phyloP scores from a whole-genome alignment of 2,329 filamentous ascomycete species.

The Chaetomiaceae sp. region DNA sequence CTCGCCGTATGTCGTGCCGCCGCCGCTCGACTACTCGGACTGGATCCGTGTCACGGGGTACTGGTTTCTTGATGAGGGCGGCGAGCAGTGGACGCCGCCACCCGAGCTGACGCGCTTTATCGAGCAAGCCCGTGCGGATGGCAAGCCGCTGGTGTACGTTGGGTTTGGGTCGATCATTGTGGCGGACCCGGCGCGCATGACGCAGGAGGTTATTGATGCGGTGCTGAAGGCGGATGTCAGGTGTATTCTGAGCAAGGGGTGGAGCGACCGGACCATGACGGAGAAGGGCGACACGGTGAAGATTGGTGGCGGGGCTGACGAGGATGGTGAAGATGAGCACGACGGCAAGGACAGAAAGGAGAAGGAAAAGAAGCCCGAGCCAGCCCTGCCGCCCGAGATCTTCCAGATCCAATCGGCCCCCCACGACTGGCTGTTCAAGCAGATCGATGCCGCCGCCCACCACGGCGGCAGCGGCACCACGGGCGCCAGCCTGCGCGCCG shows the following conservation, averaged over 20 bases:
- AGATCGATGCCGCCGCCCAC: constrained; percentile 90
- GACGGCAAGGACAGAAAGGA: not conserved
- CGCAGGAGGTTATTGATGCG: constrained; percentile 85
- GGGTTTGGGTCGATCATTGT: constrained; percentile 97
- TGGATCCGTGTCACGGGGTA: constrained; percentile 98
- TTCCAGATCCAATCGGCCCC: constrained; percentile 84
- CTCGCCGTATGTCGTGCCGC: constrained; percentile 86
- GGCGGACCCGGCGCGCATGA: constrained; percentile 79
- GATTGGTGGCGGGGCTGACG: constrained; percentile 37
- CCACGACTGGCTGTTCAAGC: constrained; percentile 92
- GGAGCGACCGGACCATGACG: constrained; percentile 65
- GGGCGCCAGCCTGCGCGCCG: constrained; percentile 83
- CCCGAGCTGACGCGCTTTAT: constrained; percentile 76
- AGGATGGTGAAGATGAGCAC: too few relatives aligned
- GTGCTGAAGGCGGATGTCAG: constrained; percentile 87
- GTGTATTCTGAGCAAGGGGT: constrained; percentile 92
- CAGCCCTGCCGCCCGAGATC: constrained; percentile 72
- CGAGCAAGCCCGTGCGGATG: constrained; percentile 67
- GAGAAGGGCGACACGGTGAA: constrained; percentile 35
- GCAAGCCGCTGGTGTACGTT: constrained; percentile 91
- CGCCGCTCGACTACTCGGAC: constrained; percentile 90
- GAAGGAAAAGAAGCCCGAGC: constrained; percentile 51
- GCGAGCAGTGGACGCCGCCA: constrained; percentile 62
- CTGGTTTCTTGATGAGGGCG: constrained; percentile 86
- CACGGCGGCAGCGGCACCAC: constrained; percentile 95